Evolutionary conservation across 148 eudicot species (phyloP).

Genomic region (Camellia lanceoleosa): DNA sequence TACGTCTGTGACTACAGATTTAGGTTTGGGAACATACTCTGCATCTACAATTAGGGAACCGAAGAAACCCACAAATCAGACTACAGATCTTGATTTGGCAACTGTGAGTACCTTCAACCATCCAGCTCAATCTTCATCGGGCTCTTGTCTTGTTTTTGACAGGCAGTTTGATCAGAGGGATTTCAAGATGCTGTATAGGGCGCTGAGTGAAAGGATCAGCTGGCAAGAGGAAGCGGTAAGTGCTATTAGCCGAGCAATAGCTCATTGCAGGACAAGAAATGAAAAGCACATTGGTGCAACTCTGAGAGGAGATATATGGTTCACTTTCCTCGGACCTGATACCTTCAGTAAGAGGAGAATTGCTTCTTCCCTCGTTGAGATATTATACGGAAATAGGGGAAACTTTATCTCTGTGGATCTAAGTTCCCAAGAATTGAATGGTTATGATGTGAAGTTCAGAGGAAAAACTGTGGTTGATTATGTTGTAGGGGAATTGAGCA

Average conservation of each 20-base stretch:
- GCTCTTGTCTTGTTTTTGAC: constrained; percentile 11
- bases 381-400: constrained; percentile 47
- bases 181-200: constrained; percentile 46
- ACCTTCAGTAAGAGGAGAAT: constrained; percentile 54
- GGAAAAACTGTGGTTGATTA: constrained; percentile 61
- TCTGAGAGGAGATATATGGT: constrained; percentile 64
- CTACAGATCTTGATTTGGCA: not conserved
- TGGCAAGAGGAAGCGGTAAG: constrained; percentile 67
- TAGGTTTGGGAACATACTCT: constrained; percentile 36
- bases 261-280: constrained; percentile 30
- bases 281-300: constrained; percentile 31
- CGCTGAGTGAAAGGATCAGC: constrained; percentile 49
- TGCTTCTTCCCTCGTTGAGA: constrained; percentile 56
- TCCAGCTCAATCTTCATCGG: constrained; percentile 5
- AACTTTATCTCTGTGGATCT: constrained; percentile 50
- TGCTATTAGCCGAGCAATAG: constrained; percentile 44
- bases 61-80: constrained; percentile 19
- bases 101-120: constrained; percentile 8
- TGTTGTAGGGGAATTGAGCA: constrained; percentile 57
- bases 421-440: constrained; percentile 19
- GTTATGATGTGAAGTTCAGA: constrained; percentile 33
- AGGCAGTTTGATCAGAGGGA: constrained; percentile 26
- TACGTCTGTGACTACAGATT: constrained; percentile 53
- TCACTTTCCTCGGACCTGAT: constrained; percentile 64
- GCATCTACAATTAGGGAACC: constrained; percentile 26